These are phyloP conservation scores for Aspergillus candidus DNA, from an alignment of 2,329 filamentous ascomycete species.

Conservation along the genomic window DNA sequence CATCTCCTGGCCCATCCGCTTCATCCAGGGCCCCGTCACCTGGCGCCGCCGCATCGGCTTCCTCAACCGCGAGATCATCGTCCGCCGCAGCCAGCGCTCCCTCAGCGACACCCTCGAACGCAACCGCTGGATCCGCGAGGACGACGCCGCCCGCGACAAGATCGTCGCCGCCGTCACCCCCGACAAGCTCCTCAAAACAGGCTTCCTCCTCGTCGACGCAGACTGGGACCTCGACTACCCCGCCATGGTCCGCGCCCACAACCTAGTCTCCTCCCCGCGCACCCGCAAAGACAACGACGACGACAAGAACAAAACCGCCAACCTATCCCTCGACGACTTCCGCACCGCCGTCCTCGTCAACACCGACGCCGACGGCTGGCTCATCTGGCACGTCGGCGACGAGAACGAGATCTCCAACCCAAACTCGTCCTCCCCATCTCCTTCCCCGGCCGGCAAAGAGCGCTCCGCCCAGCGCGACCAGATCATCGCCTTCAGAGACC, in stretches of 20 bases:
- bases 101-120: constrained; percentile 61
- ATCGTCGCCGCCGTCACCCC: constrained; percentile 65
- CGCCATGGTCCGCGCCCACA: constrained; percentile 68
- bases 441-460: constrained; percentile 30
- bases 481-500: constrained; percentile 73
- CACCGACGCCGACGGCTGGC: constrained; percentile 64
- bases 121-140: constrained; percentile 42
- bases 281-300: too few relatives aligned
- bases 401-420: constrained; percentile 34
- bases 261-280: constrained; percentile 52
- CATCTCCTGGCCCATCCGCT: constrained; percentile 67
- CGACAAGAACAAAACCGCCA: constrained; percentile 16
- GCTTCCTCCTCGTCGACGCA: constrained; percentile 76
- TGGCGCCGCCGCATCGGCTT: constrained; percentile 77
- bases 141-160: constrained; percentile 49
- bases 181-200: constrained; percentile 69
- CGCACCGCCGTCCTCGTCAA: constrained; percentile 64
- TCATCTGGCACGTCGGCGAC: constrained; percentile 56
- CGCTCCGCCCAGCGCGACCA: constrained; percentile 50
- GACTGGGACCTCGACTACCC: constrained; percentile 86
- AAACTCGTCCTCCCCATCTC: too few relatives aligned
- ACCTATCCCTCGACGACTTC: constrained; percentile 58
- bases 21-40: constrained; percentile 59
- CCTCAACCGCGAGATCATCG: constrained; percentile 70
- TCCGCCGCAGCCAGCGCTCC: constrained; percentile 62